Percentiles rank a stretch among this genome's conserved stretches.
Conservation (phyloP, 2,329 filamentous ascomycete genomes). For the Emmonsiellopsis sp. region DNA sequence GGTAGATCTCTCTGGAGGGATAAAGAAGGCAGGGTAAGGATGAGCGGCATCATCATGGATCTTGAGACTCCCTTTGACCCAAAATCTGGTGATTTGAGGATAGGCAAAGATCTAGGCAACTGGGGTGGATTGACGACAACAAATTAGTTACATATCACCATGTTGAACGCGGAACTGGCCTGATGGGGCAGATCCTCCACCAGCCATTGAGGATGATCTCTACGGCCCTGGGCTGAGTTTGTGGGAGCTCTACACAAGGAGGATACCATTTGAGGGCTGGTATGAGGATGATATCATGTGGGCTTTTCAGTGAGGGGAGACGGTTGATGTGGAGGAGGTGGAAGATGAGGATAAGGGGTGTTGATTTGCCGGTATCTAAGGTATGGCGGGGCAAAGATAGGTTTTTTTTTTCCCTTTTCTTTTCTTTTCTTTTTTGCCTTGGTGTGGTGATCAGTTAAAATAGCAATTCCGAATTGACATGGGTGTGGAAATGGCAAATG, state of each 20-base stretch:
- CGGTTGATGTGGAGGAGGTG: conserved; percentile 8
- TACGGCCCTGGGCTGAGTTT: conserved; percentile 6
- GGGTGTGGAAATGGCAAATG: too few species aligned
- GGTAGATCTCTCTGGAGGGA: conserved; percentile 6
- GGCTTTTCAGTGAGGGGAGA: conserved; percentile 5
- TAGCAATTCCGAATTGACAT: too few species aligned
- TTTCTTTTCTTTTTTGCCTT: too few species aligned
- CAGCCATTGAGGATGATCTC: conserved; percentile 7
- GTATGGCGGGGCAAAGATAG: conserved; percentile 7
- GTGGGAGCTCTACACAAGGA: conserved; percentile 7
- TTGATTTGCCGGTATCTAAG: conserved; percentile 8
- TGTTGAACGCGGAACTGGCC: conserved; percentile 6
- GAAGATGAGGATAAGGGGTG: conserved; percentile 4
- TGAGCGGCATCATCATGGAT: conserved; percentile 5
- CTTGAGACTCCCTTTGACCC: conserved; percentile 8
- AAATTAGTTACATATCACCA: conserved; percentile 7
- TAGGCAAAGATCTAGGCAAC: conserved; percentile 4
- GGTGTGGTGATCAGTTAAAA: too few species aligned
- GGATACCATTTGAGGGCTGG: conserved; percentile 6
- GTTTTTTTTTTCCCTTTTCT: too few species aligned
- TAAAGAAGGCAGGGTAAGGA: conserved; percentile 2
- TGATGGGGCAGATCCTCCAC: conserved; percentile 7
- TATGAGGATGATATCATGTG: conserved; percentile 8
- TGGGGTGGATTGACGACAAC: conserved; percentile 6
- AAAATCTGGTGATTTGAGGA: conserved; percentile 5